Evolutionary conservation across 2,329 filamentous ascomycete species (phyloP), one percentile per base, ranked within the genome.

Genomic region (Fusarium sp.): DNA sequence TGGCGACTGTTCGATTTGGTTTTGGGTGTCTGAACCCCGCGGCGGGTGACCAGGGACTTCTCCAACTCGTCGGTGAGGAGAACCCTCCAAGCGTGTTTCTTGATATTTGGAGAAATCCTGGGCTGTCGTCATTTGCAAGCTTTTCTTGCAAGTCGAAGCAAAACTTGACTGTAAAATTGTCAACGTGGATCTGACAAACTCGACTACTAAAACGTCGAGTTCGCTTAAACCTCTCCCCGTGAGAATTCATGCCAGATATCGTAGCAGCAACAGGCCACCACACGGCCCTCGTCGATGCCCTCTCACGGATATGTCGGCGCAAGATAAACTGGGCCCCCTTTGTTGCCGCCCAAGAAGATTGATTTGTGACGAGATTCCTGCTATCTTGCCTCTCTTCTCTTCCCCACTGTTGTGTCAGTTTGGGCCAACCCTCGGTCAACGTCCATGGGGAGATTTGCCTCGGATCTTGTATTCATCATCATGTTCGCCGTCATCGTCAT

Each of bases 1-100:
- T 58, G n/a, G 23, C 27, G 54, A 64, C 58, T 58, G 32, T 14
- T 58, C 16, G 23, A 18, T 9, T 58, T 58, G 32, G 34, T 18
- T 58, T 58, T 41, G 25, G 34, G 10, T 39, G 56, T 27, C 23
- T 27, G 56, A 23, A 58, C 56, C 35, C 56, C 35, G 11, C 43
- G 9, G 25, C 27, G 43, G n/a, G 56, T 58, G 62, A 60, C 41
- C 34, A 64, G 37, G 23, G 57, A 18, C 23, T 68, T 77, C 76
- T 78, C 76, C 76, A 78, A 78, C 57, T 73, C 23, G 30, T 16
- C 48, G 2, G 45, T 75, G 73, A 75, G 73, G 72, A 75, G 73
- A 75, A 75, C 48, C 69, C 63, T 65, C 48, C 61, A 59, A 41
- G 23, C 35, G 16, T 30, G 37, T 5, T 20, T 30, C 18, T 10